Percentiles rank a stretch among this genome's conserved stretches.
These are phyloP conservation scores for Rhizopus delemar DNA, from an alignment of 371 early-diverging fungal species.

Conservation along the genomic window DNA sequence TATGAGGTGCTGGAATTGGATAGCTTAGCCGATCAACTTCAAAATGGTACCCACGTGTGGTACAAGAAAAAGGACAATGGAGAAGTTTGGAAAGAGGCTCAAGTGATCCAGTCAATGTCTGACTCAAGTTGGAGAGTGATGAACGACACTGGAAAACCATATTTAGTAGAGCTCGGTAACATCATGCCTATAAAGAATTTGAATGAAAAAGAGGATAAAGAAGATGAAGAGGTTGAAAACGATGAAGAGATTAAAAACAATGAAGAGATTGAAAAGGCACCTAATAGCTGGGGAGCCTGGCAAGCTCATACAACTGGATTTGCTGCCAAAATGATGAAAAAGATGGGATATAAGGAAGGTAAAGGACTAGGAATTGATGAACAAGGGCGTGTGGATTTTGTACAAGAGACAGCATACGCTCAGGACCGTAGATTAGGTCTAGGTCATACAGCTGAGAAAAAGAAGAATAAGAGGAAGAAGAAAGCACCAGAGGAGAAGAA, in stretches of 20 bases:
- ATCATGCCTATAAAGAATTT: constrained; percentile 20
- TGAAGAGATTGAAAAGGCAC: background rate
- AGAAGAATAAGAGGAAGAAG: constrained; percentile 5
- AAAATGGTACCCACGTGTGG: constrained; percentile 17
- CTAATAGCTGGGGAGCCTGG: constrained; percentile 27
- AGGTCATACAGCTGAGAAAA: constrained; percentile 7
- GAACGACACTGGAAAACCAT: background rate
- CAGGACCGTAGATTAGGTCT: constrained; percentile 16
- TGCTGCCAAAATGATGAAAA: constrained; percentile 39
- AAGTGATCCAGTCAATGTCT: constrained; percentile 10
- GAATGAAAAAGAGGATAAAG: constrained; percentile 1
- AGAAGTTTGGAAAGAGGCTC: constrained; percentile 16
- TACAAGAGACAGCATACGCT: constrained; percentile 11
- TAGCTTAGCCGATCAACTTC: constrained; percentile 6
- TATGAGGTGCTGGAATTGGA: constrained; percentile 23
- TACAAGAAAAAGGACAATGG: constrained; percentile 12
- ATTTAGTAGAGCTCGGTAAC: constrained; percentile 19
- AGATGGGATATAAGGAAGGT: constrained; percentile 43
- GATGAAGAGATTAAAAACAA: constrained; percentile 9
- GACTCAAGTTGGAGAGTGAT: constrained; percentile 20
- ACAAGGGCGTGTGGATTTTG: constrained; percentile 29
- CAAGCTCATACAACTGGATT: constrained; percentile 39
- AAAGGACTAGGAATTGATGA: constrained; percentile 32
- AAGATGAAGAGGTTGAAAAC: constrained; percentile 2
- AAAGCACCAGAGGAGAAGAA: background rate